Conservation (phyloP, 192 early-diverging fungal genomes). For the Umbelopsis vinacea region DNA sequence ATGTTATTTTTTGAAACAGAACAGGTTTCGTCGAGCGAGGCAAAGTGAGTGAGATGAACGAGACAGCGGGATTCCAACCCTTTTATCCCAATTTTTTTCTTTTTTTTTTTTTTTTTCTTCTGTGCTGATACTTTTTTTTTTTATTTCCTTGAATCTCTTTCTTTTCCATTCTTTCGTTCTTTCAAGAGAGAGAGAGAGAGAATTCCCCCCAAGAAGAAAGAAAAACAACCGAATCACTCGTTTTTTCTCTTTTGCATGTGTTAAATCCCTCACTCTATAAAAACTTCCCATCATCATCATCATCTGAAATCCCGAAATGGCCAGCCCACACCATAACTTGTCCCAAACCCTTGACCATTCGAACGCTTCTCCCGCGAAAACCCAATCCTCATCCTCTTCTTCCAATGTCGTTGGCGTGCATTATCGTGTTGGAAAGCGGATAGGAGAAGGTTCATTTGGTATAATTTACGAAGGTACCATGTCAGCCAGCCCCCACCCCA, state of each 20-base stretch:
- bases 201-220: too few species aligned
- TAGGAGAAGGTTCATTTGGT: constrained; percentile 98
- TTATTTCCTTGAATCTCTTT: too few species aligned
- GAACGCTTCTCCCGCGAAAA: not conserved
- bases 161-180: not conserved
- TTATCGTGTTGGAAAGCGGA: constrained; percentile 94
- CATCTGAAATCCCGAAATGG: constrained; percentile 14
- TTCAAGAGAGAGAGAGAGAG: not conserved
- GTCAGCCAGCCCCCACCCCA: not conserved
- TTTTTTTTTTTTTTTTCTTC: not conserved
- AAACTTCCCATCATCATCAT: not conserved
- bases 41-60: not conserved
- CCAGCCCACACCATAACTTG: constrained; percentile 12
- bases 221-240: not conserved
- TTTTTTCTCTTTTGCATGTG: constrained; percentile 6
- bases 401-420: constrained; percentile 89
- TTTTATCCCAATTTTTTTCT: not conserved
- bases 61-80: not conserved
- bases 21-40: not conserved
- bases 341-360: constrained; percentile 3
- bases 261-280: not conserved
- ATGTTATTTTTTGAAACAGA: not conserved
- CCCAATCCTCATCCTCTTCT: constrained; percentile 22
- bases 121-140: too few species aligned
- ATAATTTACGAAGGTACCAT: constrained; percentile 95